Evolutionary conservation across 2,329 filamentous ascomycete genomes (phyloP), one percentile per base, ranked within the genome.

Genomic region (Penicillium griseofulvum): DNA sequence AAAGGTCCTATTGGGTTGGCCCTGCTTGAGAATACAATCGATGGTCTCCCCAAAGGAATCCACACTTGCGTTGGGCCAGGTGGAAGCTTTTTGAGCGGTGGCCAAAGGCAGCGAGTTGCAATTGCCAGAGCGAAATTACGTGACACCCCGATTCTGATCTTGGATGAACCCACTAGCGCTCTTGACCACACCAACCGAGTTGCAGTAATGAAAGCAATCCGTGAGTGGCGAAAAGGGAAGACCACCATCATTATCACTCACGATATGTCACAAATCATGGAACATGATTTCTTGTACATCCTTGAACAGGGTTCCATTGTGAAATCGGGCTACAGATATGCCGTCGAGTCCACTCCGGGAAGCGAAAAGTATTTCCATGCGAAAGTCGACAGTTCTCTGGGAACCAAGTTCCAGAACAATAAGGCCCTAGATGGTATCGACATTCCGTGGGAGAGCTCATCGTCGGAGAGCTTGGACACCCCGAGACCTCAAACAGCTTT

Each of bases 221-320:
- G 90, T 8, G 68, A 81, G 19, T 97, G 91, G 93, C 82, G 94
- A 22, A 77, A 75, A 34, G 87, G 83, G 0, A 94, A 90, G 69
- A 97, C 92, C 0, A 97, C 93, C 0, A 89, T 97, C 49, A 85
- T 97, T 61, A 93, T 97, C 64, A 97, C 94, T 0, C 93, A 97
- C 66, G 91, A 97, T 60, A 82, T 94, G 31, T 82, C 84, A 0
- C 88, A 93, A 61, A 93, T 97, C 10, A 71, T 76, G 5, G 75
- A 84, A 0, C 71, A 85, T 0, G 91, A 97, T 59, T 92, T 87
- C 58, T 82, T 95, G 0, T 96, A 92, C 62, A 82, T 96, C 11
- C 76, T 97, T 68, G 87, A 93, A 31, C 74, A 85, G 11, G 88
- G 89, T 0, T 69, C 68, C 0, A 77, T 96, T 0, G 81, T 88